phyloP scores from a whole-genome alignment of 306 rosid genomes.

The Pachyrhizus erosus region DNA sequence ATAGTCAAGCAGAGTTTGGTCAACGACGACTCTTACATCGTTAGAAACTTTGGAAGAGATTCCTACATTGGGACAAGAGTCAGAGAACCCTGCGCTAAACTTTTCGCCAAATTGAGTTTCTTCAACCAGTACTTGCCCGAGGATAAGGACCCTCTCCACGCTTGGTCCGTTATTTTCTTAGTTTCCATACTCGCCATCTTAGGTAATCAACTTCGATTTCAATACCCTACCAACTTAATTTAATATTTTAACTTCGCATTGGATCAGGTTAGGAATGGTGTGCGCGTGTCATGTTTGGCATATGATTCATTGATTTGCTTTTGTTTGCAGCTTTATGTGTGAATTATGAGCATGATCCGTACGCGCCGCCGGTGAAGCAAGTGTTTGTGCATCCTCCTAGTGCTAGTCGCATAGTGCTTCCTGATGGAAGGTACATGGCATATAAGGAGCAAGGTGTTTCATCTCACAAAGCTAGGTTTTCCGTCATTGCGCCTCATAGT shows the following conservation, averaged over 20 bases:
- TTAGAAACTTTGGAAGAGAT: slow-evolving; percentile 60
- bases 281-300: neutral
- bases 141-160: slow-evolving; percentile 88
- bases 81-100: slow-evolving; percentile 51
- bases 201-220: slow-evolving; percentile 50
- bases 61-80: slow-evolving; percentile 57
- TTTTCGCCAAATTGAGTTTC: slow-evolving; percentile 56
- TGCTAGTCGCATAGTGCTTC: slow-evolving; percentile 77
- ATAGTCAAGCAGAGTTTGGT: slow-evolving; percentile 78
- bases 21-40: slow-evolving; percentile 63
- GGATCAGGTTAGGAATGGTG: neutral
- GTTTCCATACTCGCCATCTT: slow-evolving; percentile 69
- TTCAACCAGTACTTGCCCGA: slow-evolving; percentile 77
- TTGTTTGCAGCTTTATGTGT: slow-evolving; percentile 64
- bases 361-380: slow-evolving; percentile 55
- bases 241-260: neutral
- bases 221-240: neutral
- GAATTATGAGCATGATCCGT: slow-evolving; percentile 45
- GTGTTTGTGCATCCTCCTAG: slow-evolving; percentile 76
- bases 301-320: slow-evolving; percentile 33
- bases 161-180: slow-evolving; percentile 67
- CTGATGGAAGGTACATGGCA: slow-evolving; percentile 90
- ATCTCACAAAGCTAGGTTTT: slow-evolving; percentile 78
- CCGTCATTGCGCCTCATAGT: slow-evolving; percentile 76
- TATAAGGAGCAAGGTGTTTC: slow-evolving; percentile 85